Conservation (phyloP, 352 stramenopile species). For the Phytopythium montanum region DNA sequence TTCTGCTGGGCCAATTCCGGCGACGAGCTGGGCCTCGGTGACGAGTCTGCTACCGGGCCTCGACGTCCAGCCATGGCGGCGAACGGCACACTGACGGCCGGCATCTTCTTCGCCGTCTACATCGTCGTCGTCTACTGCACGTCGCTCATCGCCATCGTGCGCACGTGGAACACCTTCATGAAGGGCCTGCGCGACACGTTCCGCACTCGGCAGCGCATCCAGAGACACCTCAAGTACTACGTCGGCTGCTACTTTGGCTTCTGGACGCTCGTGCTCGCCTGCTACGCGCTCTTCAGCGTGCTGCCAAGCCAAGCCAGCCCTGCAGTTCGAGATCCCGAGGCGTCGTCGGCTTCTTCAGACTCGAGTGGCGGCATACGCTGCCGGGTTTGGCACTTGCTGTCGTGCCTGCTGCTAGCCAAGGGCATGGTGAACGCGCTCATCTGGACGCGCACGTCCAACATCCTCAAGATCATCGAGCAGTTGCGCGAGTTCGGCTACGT, state of each 20-base stretch:
- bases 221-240: slow-evolving; percentile 85
- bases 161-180: slow-evolving; percentile 77
- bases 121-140: slow-evolving; percentile 80
- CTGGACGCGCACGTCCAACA: slow-evolving; percentile 83
- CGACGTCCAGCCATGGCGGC: not conserved
- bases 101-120: slow-evolving; percentile 81
- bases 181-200: slow-evolving; percentile 78
- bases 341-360: not conserved
- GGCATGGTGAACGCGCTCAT: slow-evolving; percentile 81
- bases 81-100: slow-evolving; percentile 46
- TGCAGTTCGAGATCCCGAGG: not conserved
- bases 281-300: slow-evolving; percentile 66
- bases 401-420: slow-evolving; percentile 66
- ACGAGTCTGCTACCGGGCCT: slow-evolving; percentile 1
- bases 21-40: slow-evolving; percentile 34
- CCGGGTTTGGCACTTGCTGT: slow-evolving; percentile 70
- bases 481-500: slow-evolving; percentile 55
- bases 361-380: slow-evolving; percentile 37
- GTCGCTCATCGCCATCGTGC: slow-evolving; percentile 67
- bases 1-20: slow-evolving; percentile 79
- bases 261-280: slow-evolving; percentile 73
- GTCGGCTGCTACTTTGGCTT: slow-evolving; percentile 86
- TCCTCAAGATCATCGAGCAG: slow-evolving; percentile 69
- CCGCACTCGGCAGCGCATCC: slow-evolving; percentile 65
- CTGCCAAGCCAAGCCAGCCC: slow-evolving; percentile 22